Evolutionary conservation across 78 protist genomes (phyloP), one percentile per base, ranked within the genome.

Genomic region (Pigoraptor vietnamica): DNA sequence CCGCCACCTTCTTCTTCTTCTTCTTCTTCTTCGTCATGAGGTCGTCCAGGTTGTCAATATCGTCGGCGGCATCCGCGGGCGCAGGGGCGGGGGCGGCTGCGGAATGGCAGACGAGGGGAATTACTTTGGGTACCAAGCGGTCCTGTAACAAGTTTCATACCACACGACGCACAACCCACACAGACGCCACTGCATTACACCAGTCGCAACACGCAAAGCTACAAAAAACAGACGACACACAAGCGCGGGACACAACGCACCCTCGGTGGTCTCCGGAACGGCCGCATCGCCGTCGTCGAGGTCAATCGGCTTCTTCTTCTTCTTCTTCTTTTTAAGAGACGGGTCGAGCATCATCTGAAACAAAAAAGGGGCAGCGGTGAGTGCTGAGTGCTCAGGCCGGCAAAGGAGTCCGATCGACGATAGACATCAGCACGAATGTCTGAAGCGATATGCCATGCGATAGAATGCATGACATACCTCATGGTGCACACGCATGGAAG

Each of bases 271-370:
- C 84, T 79, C 84, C 9, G 21, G 34, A 19, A 79, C 84, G 23
- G 84, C 84, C 14, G 84, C 34, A 14, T 14, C 21, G 34, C 10
- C 84, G n/a, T 25, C 84, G 34, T 79, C 84, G 10, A 79, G 32
- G n/a, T 79, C 84, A 25, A 79, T 2, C 35, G 84, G 35, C 84
- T 87, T 87, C 55, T 87, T 87, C 55, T 87, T 87, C 89, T 87
- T 87, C 55, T 87, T 87, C 40, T 87, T 87, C 40, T 39, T 87
- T 56, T 89, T 79, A 19, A 79, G 84, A 2, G 84, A 25, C 34
- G 32, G 84, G 84, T 79, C 84, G 84, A 79, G 84, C 84, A 48
- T 48, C 67, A 48, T 48, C 67, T 48, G 67, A 6, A 48, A 48
- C 14, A 48, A 6, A 48, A 48, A n/a, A n/a, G n/a, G n/a, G n/a